phyloP scores from a whole-genome alignment of 768 basidiomycete species.

The Kwoniella pini region DNA sequence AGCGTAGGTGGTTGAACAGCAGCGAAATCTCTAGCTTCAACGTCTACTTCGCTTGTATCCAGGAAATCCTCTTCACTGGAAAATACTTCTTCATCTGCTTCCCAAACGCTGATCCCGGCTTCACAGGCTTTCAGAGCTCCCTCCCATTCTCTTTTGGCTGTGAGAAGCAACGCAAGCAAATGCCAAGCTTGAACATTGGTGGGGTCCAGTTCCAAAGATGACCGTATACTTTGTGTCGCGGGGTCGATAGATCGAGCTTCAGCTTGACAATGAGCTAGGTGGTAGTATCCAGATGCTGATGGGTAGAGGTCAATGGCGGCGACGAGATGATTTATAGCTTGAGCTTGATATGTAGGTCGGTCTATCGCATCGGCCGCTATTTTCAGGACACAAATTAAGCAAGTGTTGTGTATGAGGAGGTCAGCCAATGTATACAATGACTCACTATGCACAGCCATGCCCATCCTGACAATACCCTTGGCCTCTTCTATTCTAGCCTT shows the following conservation, averaged over 20 bases:
- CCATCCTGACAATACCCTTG: conserved; percentile 68
- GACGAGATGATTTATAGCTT: conserved; percentile 60
- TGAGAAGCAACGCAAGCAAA: conserved; percentile 78
- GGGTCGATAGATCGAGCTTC: conserved; percentile 68
- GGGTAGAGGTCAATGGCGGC: conserved; percentile 50
- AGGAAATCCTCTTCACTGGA: conserved; percentile 23
- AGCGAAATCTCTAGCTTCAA: conserved; percentile 36
- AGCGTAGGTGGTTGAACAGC: conserved; percentile 16
- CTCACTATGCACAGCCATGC: conserved; percentile 71
- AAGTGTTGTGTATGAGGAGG: not conserved
- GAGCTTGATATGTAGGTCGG: conserved; percentile 64
- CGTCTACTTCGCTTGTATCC: conserved; percentile 5
- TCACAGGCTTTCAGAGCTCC: conserved; percentile 76
- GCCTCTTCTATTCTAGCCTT: conserved; percentile 50
- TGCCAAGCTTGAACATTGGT: conserved; percentile 77
- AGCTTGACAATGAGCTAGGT: conserved; percentile 75
- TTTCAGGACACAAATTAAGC: not conserved
- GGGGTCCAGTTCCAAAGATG: conserved; percentile 71
- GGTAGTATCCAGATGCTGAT: conserved; percentile 62
- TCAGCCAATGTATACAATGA: not conserved
- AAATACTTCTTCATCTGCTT: conserved; percentile 56
- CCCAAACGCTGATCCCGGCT: conserved; percentile 68
- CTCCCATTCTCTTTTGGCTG: conserved; percentile 73
- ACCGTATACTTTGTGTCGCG: conserved; percentile 68
- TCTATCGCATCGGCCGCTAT: conserved; percentile 68